These are phyloP conservation scores for Punctularia strigosozonata DNA, from an alignment of 768 basidiomycete genomes.

Conservation along the genomic window DNA sequence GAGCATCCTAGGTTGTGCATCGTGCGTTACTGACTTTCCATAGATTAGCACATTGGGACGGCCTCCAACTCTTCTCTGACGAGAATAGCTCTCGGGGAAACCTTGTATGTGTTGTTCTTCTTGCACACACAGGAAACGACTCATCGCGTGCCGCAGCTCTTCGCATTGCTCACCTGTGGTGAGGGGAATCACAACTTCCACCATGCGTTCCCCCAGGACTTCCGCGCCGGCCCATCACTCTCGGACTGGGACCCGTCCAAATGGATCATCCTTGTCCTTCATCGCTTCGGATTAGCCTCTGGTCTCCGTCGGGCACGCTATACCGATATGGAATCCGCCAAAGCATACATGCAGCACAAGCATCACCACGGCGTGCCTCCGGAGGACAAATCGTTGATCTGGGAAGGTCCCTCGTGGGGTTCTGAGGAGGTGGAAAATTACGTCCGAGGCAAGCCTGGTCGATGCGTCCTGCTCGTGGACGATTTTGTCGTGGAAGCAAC, in stretches of 20 bases:
- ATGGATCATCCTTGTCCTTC: constrained; percentile 54
- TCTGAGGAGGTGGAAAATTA: constrained; percentile 25
- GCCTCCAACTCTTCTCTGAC: constrained; percentile 69
- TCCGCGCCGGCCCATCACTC: constrained; percentile 48
- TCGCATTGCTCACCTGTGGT: constrained; percentile 60
- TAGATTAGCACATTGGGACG: constrained; percentile 76
- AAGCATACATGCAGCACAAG: constrained; percentile 36
- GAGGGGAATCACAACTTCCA: constrained; percentile 75
- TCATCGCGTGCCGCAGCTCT: constrained; percentile 36
- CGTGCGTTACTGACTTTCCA: background rate
- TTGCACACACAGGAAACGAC: background rate
- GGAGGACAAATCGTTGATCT: constrained; percentile 12
- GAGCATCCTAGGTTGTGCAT: no score
- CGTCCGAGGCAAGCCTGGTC: constrained; percentile 17
- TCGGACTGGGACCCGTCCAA: constrained; percentile 75
- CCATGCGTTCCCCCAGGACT: constrained; percentile 75
- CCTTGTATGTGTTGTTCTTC: constrained; percentile 30
- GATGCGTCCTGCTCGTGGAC: constrained; percentile 44
- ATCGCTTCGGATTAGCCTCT: constrained; percentile 33
- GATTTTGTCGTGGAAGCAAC: constrained; percentile 54
- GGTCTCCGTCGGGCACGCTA: constrained; percentile 37
- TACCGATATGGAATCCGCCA: constrained; percentile 37
- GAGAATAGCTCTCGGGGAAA: constrained; percentile 72
- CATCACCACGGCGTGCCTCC: constrained; percentile 10
- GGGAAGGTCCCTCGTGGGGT: constrained; percentile 32